Percentiles rank a stretch among this genome's conserved stretches.
These are phyloP conservation scores for Hypoxylon sp. DNA, from an alignment of 2,329 filamentous ascomycete genomes.

Conservation along the genomic window DNA sequence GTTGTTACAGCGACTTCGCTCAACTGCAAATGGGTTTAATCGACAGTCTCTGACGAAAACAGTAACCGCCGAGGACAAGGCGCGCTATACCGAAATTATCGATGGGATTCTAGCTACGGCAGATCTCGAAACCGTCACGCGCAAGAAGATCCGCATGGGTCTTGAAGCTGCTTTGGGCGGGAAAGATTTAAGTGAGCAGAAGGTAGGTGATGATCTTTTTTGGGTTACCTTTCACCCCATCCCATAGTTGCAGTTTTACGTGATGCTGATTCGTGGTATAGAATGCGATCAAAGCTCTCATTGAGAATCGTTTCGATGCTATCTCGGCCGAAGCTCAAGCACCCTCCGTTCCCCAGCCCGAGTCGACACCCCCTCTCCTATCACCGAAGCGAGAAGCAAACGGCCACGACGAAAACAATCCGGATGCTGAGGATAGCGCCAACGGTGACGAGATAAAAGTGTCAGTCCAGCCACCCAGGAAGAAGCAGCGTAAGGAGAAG, in stretches of 20 bases:
- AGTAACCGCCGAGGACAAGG: conserved; percentile 61
- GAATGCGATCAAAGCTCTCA: conserved; percentile 75
- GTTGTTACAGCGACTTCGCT: neutral
- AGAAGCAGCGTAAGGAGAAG: conserved; percentile 72
- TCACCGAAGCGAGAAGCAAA: conserved; percentile 41
- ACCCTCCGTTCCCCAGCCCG: conserved; percentile 26
- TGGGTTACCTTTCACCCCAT: neutral
- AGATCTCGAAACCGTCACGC: conserved; percentile 69
- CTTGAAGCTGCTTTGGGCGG: conserved; percentile 63
- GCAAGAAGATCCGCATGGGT: conserved; percentile 68
- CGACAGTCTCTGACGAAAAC: conserved; percentile 20
- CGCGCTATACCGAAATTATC: conserved; percentile 65
- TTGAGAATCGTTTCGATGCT: conserved; percentile 78
- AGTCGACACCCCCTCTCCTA: conserved; percentile 35
- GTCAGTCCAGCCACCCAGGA: conserved; percentile 60
- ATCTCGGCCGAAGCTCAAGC: conserved; percentile 61
- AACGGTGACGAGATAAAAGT: conserved; percentile 57
- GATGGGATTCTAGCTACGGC: conserved; percentile 66
- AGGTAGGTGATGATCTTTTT: conserved; percentile 53
- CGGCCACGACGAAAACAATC: conserved; percentile 43
- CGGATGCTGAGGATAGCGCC: conserved; percentile 44
- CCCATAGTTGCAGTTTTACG: neutral
- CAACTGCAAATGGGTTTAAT: neutral
- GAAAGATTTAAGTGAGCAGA: conserved; percentile 66
- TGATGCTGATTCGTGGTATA: conserved; percentile 44